phyloP scores from a whole-genome alignment of 169 alveolate species.

The Plasmodium billcollinsi region DNA sequence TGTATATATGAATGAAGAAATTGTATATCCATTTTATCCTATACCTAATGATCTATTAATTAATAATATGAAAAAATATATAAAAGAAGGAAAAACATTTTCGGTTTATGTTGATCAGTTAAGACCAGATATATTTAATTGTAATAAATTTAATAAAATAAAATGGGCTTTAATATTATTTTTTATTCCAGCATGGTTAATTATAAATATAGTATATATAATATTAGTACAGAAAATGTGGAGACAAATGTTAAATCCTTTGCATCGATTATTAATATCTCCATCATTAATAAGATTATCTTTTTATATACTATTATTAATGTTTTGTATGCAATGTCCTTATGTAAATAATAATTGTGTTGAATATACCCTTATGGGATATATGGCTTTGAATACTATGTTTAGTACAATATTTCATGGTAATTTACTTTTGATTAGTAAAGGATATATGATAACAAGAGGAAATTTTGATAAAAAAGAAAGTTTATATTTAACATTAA shows the following conservation, averaged over 20 bases:
- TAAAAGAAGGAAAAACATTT: constrained; percentile 26
- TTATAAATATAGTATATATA: constrained; percentile 53
- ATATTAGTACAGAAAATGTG: constrained; percentile 39
- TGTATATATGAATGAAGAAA: not conserved
- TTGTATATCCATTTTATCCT: not conserved
- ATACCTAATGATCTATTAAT: constrained; percentile 16
- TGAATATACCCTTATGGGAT: constrained; percentile 51
- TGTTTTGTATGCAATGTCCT: constrained; percentile 44
- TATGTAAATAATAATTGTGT: constrained; percentile 11
- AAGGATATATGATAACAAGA: constrained; percentile 76
- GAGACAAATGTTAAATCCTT: constrained; percentile 72
- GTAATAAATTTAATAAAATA: constrained; percentile 46
- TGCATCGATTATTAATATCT: constrained; percentile 45
- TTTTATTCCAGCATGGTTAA: constrained; percentile 76
- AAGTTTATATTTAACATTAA: constrained; percentile 31
- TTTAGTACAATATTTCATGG: constrained; percentile 71
- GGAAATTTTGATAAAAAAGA: constrained; percentile 53
- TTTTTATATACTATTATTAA: constrained; percentile 34
- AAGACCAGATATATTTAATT: constrained; percentile 30
- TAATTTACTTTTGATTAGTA: constrained; percentile 50
- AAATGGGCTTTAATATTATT: constrained; percentile 68
- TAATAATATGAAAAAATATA: constrained; percentile 21
- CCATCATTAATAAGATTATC: constrained; percentile 58
- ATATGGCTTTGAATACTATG: constrained; percentile 65
- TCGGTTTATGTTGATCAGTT: constrained; percentile 39